phyloP scores from a whole-genome alignment of 1,139 yeast species.

The Diutina scorzettiae region DNA sequence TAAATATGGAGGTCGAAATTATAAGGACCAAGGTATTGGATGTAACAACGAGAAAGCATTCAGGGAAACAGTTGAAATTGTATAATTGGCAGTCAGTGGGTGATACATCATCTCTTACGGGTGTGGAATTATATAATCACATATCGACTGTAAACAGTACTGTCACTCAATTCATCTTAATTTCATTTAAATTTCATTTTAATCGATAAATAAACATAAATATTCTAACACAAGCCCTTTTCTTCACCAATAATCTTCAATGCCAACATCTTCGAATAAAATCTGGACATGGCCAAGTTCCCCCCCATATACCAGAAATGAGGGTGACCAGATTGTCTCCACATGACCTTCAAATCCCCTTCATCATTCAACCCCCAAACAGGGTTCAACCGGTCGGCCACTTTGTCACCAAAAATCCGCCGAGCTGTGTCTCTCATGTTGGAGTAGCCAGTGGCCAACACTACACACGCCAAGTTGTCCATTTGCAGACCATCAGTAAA shows the following conservation, averaged over 20 bases:
- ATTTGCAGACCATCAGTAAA: constrained; percentile 25
- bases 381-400: constrained; percentile 17
- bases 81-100: too few relatives aligned
- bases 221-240: background rate
- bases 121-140: too few relatives aligned
- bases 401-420: constrained; percentile 21
- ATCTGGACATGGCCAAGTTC: constrained; percentile 36
- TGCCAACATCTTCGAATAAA: constrained; percentile 23
- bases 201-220: background rate
- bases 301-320: constrained; percentile 36
- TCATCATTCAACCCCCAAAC: constrained; percentile 26
- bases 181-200: too few relatives aligned
- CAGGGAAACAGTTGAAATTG: too few relatives aligned
- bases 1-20: too few relatives aligned
- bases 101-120: too few relatives aligned
- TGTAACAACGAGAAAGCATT: too few relatives aligned
- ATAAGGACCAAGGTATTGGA: too few relatives aligned
- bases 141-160: too few relatives aligned
- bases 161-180: too few relatives aligned
- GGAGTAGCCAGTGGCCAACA: constrained; percentile 33
- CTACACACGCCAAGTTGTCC: constrained; percentile 24
- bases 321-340: constrained; percentile 24
- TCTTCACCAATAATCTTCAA: constrained; percentile 18
- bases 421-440: constrained; percentile 30
- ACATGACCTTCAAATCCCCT: constrained; percentile 24